Conservation (phyloP, 768 basidiomycete species). For the Mycena kentingensis region DNA sequence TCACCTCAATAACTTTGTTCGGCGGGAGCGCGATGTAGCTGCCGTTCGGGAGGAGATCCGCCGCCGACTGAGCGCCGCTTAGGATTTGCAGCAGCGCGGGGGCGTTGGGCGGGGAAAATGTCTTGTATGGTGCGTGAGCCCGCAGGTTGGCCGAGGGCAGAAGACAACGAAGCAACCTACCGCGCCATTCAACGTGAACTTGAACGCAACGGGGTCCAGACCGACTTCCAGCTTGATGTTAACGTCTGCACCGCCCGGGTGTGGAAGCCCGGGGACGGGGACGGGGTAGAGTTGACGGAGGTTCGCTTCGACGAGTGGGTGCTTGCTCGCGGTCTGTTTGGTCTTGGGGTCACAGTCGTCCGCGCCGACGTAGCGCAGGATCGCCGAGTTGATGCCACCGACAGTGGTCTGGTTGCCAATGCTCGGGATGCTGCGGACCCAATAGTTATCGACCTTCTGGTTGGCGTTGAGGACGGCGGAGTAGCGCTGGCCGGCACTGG, state of each 20-base stretch:
- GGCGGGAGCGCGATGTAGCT: slow-evolving; percentile 39
- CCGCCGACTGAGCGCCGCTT: slow-evolving; percentile 39
- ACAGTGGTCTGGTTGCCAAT: slow-evolving; percentile 16
- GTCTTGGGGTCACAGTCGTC: slow-evolving; percentile 32
- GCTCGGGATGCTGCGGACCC: slow-evolving; percentile 31
- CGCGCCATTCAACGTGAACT: too few species aligned
- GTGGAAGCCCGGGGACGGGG: slow-evolving; percentile 34
- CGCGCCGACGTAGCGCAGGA: slow-evolving; percentile 43
- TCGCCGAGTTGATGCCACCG: slow-evolving; percentile 42
- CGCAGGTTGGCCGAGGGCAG: too few species aligned
- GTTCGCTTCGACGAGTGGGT: slow-evolving; percentile 32
- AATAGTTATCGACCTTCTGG: slow-evolving; percentile 44
- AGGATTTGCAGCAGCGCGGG: slow-evolving; percentile 50
- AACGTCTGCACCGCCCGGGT: slow-evolving; percentile 41
- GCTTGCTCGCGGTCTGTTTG: slow-evolving; percentile 8
- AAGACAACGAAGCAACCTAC: too few species aligned
- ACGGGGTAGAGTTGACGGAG: slow-evolving; percentile 26
- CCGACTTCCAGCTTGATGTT: slow-evolving; percentile 29
- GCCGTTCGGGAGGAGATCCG: slow-evolving; percentile 41
- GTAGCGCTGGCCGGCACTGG: slow-evolving; percentile 32
- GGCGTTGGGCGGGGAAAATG: slow-evolving; percentile 34
- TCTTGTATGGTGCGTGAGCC: too few species aligned
- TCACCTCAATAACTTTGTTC: slow-evolving; percentile 43
- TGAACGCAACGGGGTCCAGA: too few species aligned
- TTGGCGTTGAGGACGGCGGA: slow-evolving; percentile 41